Percentiles rank a stretch among this genome's conserved stretches.
Conservation (phyloP, 805 yeast genomes). For the Jamesozyma piceae region DNA sequence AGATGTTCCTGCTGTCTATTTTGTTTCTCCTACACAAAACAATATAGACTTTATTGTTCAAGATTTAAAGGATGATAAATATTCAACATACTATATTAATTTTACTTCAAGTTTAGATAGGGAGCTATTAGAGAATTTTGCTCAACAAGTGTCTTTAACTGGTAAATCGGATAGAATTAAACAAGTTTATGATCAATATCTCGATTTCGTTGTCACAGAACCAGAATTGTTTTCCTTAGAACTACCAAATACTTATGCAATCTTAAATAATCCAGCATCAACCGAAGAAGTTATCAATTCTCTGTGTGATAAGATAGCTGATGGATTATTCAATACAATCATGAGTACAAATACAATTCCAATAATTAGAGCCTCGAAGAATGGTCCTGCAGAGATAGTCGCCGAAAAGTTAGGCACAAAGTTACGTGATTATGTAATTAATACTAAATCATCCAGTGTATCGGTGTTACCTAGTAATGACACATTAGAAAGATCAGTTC, state of each 20-base stretch:
- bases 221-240: conserved; percentile 82
- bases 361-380: conserved; percentile 78
- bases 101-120: conserved; percentile 76
- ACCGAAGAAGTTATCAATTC: conserved; percentile 65
- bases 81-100: conserved; percentile 73
- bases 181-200: conserved; percentile 90
- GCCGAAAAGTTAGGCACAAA: conserved; percentile 79
- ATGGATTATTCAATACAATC: conserved; percentile 71
- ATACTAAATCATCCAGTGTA: conserved; percentile 34
- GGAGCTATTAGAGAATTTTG: conserved; percentile 77
- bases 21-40: conserved; percentile 76
- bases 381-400: conserved; percentile 92
- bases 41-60: conserved; percentile 61
- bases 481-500: conserved; percentile 55
- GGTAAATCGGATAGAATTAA: conserved; percentile 65
- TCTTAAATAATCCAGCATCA: conserved; percentile 60
- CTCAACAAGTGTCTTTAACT: conserved; percentile 63
- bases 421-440: conserved; percentile 76
- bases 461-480: conserved; percentile 17
- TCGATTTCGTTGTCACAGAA: conserved; percentile 87
- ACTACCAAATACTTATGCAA: conserved; percentile 51
- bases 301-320: conserved; percentile 62
- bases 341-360: conserved; percentile 77
- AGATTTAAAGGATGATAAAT: conserved; percentile 67
- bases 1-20: conserved; percentile 91